Evolutionary conservation across 805 yeast genomes (phyloP).

Genomic region (Barnettozyma wickerhamii): DNA sequence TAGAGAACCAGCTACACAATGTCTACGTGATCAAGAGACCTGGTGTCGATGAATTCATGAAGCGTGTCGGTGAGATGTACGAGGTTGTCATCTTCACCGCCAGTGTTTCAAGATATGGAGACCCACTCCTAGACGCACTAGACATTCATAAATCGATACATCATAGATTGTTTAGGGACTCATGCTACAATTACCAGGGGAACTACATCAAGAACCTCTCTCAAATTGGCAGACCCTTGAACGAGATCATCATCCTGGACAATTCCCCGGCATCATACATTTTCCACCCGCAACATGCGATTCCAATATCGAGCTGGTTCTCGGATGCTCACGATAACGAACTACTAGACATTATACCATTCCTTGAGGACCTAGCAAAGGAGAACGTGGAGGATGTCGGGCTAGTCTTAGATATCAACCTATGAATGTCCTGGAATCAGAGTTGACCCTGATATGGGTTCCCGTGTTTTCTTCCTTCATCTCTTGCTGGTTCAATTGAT

Average conservation of each 20-base stretch:
- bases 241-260: constrained; percentile 85
- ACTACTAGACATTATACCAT: constrained; percentile 84
- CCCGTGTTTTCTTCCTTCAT: background rate
- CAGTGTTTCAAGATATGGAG: constrained; percentile 91
- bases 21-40: constrained; percentile 97
- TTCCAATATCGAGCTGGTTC: constrained; percentile 97
- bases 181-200: constrained; percentile 91
- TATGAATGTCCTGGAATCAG: too few species aligned
- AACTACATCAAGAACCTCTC: constrained; percentile 91
- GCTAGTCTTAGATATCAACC: constrained; percentile 72
- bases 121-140: constrained; percentile 85
- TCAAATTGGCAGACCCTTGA: constrained; percentile 88
- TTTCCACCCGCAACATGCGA: constrained; percentile 96
- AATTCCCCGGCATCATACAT: constrained; percentile 98
- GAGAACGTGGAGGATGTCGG: constrained; percentile 79
- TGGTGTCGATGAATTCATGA: constrained; percentile 92
- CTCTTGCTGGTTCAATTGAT: constrained; percentile 7
- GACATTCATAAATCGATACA: constrained; percentile 75
- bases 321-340: constrained; percentile 97
- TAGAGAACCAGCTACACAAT: constrained; percentile 86
- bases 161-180: constrained; percentile 90
- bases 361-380: constrained; percentile 77
- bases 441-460: constrained; percentile 1
- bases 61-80: constrained; percentile 74
- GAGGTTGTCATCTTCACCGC: constrained; percentile 98